phyloP scores from a whole-genome alignment of 2,329 filamentous ascomycete species.

The Mycosphaerella arachidis region DNA sequence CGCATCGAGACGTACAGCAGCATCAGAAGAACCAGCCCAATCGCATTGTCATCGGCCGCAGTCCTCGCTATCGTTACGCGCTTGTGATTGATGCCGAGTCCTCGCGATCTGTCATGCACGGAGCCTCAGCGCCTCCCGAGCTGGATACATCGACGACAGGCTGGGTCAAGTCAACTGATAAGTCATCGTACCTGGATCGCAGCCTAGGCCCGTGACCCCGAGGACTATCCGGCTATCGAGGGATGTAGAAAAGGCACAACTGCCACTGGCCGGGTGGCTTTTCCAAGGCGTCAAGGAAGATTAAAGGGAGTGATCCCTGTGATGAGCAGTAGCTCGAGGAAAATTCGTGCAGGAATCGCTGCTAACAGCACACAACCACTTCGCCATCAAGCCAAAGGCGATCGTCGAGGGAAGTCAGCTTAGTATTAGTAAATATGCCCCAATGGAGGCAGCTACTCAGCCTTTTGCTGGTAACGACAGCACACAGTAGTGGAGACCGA shows the following conservation, averaged over 20 bases:
- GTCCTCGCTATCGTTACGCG: slow-evolving; percentile 16
- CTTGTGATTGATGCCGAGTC: slow-evolving; percentile 16
- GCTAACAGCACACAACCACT: no score
- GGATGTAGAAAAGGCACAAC: background rate
- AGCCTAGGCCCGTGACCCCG: background rate
- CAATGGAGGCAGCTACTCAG: no score
- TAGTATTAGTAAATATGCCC: no score
- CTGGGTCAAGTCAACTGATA: slow-evolving; percentile 8
- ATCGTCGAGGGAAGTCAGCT: no score
- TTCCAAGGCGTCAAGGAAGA: no score
- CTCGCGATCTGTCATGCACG: slow-evolving; percentile 9
- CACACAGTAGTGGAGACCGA: no score
- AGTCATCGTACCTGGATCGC: background rate
- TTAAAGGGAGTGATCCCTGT: no score
- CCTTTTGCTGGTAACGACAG: no score
- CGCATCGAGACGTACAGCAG: background rate
- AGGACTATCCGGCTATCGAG: background rate
- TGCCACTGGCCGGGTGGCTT: no score
- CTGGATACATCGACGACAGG: background rate
- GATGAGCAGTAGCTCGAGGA: no score
- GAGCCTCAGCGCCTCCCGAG: background rate
- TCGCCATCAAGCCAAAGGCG: no score
- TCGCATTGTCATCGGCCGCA: background rate
- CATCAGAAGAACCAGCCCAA: background rate
- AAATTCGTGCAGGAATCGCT: no score